A percentile compares a stretch with the other conserved stretches of the same genome.
Evolutionary conservation across 352 stramenopile species (phyloP).

Genomic region (Phytophthora crassamura): DNA sequence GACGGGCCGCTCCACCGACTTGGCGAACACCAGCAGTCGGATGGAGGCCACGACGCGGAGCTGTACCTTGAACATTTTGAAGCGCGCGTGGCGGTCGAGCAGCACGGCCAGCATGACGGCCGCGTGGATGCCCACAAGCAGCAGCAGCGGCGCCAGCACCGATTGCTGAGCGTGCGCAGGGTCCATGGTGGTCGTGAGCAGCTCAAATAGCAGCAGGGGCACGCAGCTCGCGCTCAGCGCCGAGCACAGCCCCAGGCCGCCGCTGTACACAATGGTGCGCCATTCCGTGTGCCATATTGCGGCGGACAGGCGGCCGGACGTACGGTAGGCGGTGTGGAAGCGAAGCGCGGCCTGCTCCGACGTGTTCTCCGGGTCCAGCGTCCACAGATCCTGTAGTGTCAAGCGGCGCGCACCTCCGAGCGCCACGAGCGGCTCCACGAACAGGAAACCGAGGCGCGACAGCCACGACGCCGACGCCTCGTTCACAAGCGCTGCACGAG

Average conservation of each 20-base stretch:
- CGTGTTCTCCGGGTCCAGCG: constrained; percentile 36
- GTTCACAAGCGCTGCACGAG: constrained; percentile 16
- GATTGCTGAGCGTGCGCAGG: not conserved
- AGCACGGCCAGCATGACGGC: constrained; percentile 38
- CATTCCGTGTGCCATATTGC: constrained; percentile 43
- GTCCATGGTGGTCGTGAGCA: constrained; percentile 41
- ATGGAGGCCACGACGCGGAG: constrained; percentile 43
- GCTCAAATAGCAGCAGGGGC: constrained; percentile 40
- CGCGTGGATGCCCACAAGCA: constrained; percentile 42
- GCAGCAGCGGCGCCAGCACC: constrained; percentile 30
- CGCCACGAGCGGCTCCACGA: constrained; percentile 42
- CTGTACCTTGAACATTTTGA: constrained; percentile 43
- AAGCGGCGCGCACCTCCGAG: constrained; percentile 28
- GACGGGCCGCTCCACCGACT: constrained; percentile 41
- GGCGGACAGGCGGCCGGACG: constrained; percentile 14
- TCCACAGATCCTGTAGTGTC: constrained; percentile 41
- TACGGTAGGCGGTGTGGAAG: constrained; percentile 40
- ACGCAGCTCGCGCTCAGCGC: constrained; percentile 27
- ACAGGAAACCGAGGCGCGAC: constrained; percentile 44
- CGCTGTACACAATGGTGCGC: constrained; percentile 33
- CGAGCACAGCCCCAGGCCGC: constrained; percentile 25
- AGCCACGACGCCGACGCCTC: constrained; percentile 29
- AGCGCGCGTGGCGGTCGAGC: constrained; percentile 40
- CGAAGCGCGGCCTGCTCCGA: constrained; percentile 25
- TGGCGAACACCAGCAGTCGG: constrained; percentile 45